Conservation (phyloP, 768 basidiomycete genomes). For the Lactarius hengduanensis region DNA sequence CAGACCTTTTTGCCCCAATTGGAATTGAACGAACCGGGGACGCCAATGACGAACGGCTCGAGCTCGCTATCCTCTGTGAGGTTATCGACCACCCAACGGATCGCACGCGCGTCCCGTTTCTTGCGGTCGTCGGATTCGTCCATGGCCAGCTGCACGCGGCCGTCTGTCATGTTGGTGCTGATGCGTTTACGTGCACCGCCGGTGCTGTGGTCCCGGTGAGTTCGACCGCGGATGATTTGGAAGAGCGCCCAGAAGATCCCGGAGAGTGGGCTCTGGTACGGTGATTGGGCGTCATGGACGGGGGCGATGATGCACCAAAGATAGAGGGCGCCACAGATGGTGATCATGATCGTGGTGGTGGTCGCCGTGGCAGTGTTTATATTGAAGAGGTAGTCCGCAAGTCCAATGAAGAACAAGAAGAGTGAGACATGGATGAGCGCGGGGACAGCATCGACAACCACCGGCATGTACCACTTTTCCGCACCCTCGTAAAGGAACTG, state of each 20-base stretch:
- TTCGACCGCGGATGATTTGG: conserved; percentile 12
- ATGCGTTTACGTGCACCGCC: conserved; percentile 4
- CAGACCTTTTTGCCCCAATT: conserved; percentile 10
- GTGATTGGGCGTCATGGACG: conserved; percentile 13
- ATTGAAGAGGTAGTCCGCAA: conserved; percentile 45
- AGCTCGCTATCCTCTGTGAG: conserved; percentile 13
- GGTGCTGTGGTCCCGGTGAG: conserved; percentile 18
- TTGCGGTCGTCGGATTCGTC: conserved; percentile 8
- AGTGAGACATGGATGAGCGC: conserved; percentile 37
- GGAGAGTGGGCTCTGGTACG: conserved; percentile 18
- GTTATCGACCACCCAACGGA: conserved; percentile 11
- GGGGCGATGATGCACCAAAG: conserved; percentile 20
- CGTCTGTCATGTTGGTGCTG: conserved; percentile 15
- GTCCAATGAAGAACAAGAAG: conserved; percentile 46
- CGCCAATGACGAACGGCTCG: conserved; percentile 10
- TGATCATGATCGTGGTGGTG: conserved; percentile 11
- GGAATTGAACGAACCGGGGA: conserved; percentile 7
- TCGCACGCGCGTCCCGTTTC: conserved; percentile 8
- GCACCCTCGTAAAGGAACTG: conserved; percentile 40
- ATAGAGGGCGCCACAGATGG: conserved; percentile 18
- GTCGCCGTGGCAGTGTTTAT: conserved; percentile 25
- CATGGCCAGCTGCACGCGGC: conserved; percentile 12
- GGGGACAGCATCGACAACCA: conserved; percentile 45
- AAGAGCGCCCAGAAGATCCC: conserved; percentile 19
- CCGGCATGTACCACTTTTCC: conserved; percentile 41